Conservation (phyloP, 179 eudicot genomes). For the Camellia oleifera region DNA sequence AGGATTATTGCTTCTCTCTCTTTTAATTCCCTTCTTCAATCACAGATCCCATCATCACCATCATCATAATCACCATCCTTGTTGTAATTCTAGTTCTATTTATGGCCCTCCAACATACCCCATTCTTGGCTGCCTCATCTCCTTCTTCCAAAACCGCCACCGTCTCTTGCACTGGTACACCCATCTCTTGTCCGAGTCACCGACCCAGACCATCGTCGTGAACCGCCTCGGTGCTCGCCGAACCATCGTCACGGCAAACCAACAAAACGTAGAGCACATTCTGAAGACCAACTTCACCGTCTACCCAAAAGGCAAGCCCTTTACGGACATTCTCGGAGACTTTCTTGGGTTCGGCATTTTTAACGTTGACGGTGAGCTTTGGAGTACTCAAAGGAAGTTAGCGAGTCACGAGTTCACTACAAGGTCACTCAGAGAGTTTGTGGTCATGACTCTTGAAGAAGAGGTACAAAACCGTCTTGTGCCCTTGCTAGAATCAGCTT, state of each 20-base stretch:
- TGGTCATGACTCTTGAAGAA: slow-evolving; percentile 42
- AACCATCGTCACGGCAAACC: slow-evolving; percentile 51
- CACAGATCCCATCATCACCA: too few species aligned
- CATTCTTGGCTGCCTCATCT: slow-evolving; percentile 46
- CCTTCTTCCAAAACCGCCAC: slow-evolving; percentile 41
- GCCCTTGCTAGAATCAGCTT: slow-evolving; percentile 42
- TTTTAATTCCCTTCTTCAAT: neutral
- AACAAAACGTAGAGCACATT: slow-evolving; percentile 52
- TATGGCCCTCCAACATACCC: slow-evolving; percentile 51
- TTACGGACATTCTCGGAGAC: slow-evolving; percentile 45
- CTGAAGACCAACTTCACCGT: slow-evolving; percentile 45
- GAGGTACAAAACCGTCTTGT: slow-evolving; percentile 46
- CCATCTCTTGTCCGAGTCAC: slow-evolving; percentile 30
- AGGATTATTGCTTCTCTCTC: neutral
- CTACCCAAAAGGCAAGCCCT: slow-evolving; percentile 56
- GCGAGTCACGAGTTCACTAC: slow-evolving; percentile 68
- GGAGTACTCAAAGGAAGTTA: slow-evolving; percentile 57
- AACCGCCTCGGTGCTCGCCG: slow-evolving; percentile 38
- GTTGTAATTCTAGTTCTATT: neutral
- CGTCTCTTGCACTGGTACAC: slow-evolving; percentile 67
- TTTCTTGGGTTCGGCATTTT: slow-evolving; percentile 57
- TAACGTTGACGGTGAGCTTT: slow-evolving; percentile 57
- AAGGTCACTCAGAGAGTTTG: slow-evolving; percentile 46
- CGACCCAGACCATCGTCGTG: slow-evolving; percentile 39
- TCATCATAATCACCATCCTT: too few species aligned